Evolutionary conservation across 441 rosid genomes (phyloP), one percentile per base, ranked within the genome.

Genomic region (Isatis lusitanica): DNA sequence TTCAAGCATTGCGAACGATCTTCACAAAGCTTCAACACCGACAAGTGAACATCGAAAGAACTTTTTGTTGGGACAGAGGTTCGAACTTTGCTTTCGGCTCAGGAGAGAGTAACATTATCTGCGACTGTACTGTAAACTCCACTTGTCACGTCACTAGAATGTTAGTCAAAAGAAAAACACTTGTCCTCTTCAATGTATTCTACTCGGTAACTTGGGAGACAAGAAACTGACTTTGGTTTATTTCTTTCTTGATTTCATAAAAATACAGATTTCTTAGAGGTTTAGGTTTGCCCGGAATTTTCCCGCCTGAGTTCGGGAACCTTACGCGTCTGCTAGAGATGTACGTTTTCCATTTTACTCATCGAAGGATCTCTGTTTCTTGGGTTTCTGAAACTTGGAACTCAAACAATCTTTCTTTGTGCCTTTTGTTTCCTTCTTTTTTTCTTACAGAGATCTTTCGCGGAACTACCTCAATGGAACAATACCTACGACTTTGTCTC

Each of bases 381-480:
- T 52, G 40, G 55, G 48, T 43, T 31, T 35, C 24, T 17, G 46
- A 63, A 10, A 50, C 73, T 77, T 65, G 68, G 2, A 1, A 39
- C 11, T 42, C 33, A 74, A 69, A 71, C 12, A 48, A 64, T 40
- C 55, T 21, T 17, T 52, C 10, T 48, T 44, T 57, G 21, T 70
- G 5, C 28, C 28, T 1, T 26, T 26, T 26, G 33, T 42, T 36
- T 17, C 0, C 8, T 6, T 31, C 38, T 17, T 13, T 17, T 31
- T 47, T 58, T 50, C 40, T 53, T 66, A 69, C 87, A 95, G 97
- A 13, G 90, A 95, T 81, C 82, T 95, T 40, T 57, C 79, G 9
- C 91, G 87, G 62, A 95, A 93, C 84, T 90, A 79, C 66, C 63
- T 95, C 46, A 87, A 15, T 71, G 99, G 99, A 78, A 40, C 95